A percentile compares a stretch with the other conserved stretches of the same genome.
phyloP scores from a whole-genome alignment of 306 rosid genomes.

The Astragalus membranaceus region DNA sequence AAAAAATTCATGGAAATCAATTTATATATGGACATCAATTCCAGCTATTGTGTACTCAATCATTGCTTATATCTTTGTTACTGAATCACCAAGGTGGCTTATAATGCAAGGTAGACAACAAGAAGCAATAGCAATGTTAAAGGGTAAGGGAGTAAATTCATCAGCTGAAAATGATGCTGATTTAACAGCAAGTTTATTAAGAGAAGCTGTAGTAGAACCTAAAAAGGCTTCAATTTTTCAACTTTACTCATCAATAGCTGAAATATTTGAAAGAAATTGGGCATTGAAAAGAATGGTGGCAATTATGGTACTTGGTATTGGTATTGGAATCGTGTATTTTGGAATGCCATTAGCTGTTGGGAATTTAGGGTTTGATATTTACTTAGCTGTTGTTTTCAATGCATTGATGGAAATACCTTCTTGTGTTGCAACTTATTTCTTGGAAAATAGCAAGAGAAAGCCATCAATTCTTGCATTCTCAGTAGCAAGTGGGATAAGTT shows the following conservation, averaged over 20 bases:
- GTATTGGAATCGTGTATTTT: conserved; percentile 40
- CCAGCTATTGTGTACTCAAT: conserved; percentile 15
- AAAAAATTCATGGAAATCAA: conserved; percentile 15
- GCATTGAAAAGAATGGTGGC: neutral
- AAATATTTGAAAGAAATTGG: conserved; percentile 21
- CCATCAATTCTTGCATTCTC: conserved; percentile 12
- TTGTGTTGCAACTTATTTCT: conserved; percentile 8
- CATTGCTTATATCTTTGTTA: neutral
- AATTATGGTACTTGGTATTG: conserved; percentile 18
- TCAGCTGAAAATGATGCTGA: neutral
- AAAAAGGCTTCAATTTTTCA: neutral
- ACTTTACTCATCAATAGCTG: conserved; percentile 5
- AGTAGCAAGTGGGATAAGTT: conserved; percentile 13
- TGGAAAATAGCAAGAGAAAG: conserved; percentile 9
- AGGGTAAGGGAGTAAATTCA: neutral
- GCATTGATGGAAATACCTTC: conserved; percentile 36
- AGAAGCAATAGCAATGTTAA: conserved; percentile 17
- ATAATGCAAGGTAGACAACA: conserved; percentile 6
- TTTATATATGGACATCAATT: conserved; percentile 27
- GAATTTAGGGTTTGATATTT: conserved; percentile 31
- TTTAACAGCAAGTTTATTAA: neutral
- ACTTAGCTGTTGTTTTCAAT: conserved; percentile 29
- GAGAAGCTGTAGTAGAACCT: neutral
- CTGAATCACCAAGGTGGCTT: conserved; percentile 34
- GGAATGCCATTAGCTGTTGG: conserved; percentile 44